These are phyloP conservation scores for Cytospora mali DNA, from an alignment of 2,329 filamentous ascomycete genomes.

Conservation along the genomic window DNA sequence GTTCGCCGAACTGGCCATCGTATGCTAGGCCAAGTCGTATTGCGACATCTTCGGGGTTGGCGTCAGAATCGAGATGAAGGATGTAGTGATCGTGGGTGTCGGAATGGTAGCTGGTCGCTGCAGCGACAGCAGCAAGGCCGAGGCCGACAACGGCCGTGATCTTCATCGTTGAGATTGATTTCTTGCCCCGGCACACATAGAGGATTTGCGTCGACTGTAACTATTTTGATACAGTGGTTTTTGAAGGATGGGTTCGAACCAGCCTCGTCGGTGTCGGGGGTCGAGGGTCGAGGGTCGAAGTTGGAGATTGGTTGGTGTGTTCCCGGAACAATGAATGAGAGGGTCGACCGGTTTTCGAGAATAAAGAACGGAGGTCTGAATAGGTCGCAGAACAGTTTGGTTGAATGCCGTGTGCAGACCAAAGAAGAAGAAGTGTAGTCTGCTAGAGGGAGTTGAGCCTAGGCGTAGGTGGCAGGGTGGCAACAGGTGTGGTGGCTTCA, in stretches of 20 bases:
- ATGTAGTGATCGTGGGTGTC: conserved; percentile 89
- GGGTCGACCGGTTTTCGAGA: background rate
- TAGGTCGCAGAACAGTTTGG: background rate
- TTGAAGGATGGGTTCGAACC: background rate
- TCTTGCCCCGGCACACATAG: conserved; percentile 11
- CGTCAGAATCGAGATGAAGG: conserved; percentile 74
- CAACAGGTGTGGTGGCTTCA: conserved; percentile 16
- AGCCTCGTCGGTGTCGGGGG: background rate
- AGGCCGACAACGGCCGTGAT: conserved; percentile 48
- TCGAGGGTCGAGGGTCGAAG: background rate
- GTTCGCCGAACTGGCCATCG: conserved; percentile 77
- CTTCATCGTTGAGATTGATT: conserved; percentile 47
- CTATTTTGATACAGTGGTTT: background rate
- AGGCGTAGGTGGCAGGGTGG: conserved; percentile 16
- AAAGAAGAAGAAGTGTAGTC: background rate
- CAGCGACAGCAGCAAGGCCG: conserved; percentile 55
- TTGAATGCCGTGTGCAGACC: background rate
- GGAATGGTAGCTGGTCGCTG: conserved; percentile 61
- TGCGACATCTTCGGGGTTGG: conserved; percentile 71
- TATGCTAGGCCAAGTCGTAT: conserved; percentile 73
- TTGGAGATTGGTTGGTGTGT: background rate
- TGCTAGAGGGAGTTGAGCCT: background rate
- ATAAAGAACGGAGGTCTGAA: background rate
- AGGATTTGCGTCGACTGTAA: background rate
- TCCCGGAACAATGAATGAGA: background rate